phyloP scores from a whole-genome alignment of 305 asterid species.

The Andrographis paniculata region DNA sequence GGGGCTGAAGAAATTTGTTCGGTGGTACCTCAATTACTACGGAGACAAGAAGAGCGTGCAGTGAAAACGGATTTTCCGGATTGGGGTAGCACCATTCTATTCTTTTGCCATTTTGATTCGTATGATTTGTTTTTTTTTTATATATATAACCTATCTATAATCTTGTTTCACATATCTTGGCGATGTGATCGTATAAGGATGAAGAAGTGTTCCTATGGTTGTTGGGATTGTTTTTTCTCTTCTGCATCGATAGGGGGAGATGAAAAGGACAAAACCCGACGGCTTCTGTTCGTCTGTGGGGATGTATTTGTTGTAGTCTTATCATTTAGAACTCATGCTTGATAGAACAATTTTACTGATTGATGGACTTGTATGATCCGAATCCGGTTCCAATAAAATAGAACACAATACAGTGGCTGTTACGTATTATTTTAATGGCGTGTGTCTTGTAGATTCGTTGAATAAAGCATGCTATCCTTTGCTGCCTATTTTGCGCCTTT shows the following conservation, averaged over 20 bases:
- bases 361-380: slow-evolving; percentile 50
- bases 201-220: slow-evolving; percentile 36
- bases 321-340: slow-evolving; percentile 50
- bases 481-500: slow-evolving; percentile 7
- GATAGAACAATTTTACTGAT: slow-evolving; percentile 47
- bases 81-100: slow-evolving; percentile 53
- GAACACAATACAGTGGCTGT: slow-evolving; percentile 23
- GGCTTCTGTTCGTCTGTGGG: slow-evolving; percentile 34
- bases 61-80: slow-evolving; percentile 40
- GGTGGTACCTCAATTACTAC: slow-evolving; percentile 81
- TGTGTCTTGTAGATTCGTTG: slow-evolving; percentile 20
- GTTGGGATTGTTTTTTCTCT: slow-evolving; percentile 33
- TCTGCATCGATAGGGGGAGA: slow-evolving; percentile 35
- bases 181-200: slow-evolving; percentile 28
- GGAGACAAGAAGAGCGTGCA: slow-evolving; percentile 64
- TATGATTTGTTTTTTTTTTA: slow-evolving; percentile 50
- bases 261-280: too few species aligned
- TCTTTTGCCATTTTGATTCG: slow-evolving; percentile 61
- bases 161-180: slow-evolving; percentile 32
- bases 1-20: slow-evolving; percentile 85
- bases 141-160: slow-evolving; percentile 28
- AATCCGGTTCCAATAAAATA: slow-evolving; percentile 34
- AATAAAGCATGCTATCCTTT: slow-evolving; percentile 15
- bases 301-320: slow-evolving; percentile 65
- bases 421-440: too few species aligned